Evolutionary conservation across 768 basidiomycete genomes (phyloP), one percentile per base, ranked within the genome.

Genomic region (Agrocybe pediades): DNA sequence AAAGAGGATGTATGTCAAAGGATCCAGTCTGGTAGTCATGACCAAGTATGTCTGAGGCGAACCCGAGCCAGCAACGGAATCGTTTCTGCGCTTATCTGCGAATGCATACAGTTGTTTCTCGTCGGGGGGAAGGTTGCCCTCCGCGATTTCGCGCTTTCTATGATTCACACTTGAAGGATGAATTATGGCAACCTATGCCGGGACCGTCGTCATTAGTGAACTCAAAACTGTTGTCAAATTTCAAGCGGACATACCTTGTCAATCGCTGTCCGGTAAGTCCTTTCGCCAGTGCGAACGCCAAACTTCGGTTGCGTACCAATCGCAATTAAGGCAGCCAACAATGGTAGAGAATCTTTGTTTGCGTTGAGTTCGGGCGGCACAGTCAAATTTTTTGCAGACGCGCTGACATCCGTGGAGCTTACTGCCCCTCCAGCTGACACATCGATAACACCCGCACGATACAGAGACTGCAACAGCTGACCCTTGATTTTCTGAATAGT

Each of bases 231-330:
- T 23, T 17, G 29, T 19, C 45, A 49, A 17, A 46, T 49, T 39
- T 29, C 15, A n/a, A 49, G 23, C 17, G 26, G 17, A 40, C 77
- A 25, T 55, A 94, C 95, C 83, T 90, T 95, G 65, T 97, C 95
- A 51, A 84, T 82, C 15, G 83, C 76, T 2, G 95, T 96, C 41
- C 92, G 78, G 54, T 83, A 82, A 6, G 77, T 78, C 66, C 77
- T 84, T 41, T 87, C 86, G 1, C 85, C 80, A 6, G 82, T 84
- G 47, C 88, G 76, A 49, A 96, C 80, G 2, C 90, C 94, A 68
- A 95, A 96, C 68, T 95, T 95, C 20, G 95, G 95, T 62, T 95
- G 92, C 1, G 83, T 84, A 0, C 92, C 92, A 47, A 91, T 82
- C 9, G 92, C 84, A 64, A 97, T 90, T 49, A 98, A 75, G 7